phyloP scores from a whole-genome alignment of 2,329 filamentous ascomycete genomes.

The Hirsutella rhossiliensis region DNA sequence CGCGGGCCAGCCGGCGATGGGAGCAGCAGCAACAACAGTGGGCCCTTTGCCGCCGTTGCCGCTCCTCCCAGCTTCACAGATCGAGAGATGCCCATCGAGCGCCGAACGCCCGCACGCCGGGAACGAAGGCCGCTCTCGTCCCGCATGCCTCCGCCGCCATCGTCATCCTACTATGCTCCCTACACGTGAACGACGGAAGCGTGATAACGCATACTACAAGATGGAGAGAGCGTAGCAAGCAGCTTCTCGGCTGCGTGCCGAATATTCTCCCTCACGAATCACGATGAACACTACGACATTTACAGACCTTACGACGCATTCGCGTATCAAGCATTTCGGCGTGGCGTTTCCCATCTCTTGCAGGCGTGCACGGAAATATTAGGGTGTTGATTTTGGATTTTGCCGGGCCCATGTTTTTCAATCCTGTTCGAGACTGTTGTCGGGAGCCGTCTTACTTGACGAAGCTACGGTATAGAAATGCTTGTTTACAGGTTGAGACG shows the following conservation, averaged over 20 bases:
- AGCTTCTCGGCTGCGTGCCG: not conserved
- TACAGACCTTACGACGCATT: no score
- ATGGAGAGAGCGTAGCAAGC: not conserved
- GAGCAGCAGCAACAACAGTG: slow-evolving; percentile 12
- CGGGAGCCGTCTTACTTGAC: no score
- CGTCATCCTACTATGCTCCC: slow-evolving; percentile 1
- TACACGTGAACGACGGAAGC: not conserved
- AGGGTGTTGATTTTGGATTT: no score
- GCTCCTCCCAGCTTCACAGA: slow-evolving; percentile 10
- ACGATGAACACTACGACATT: no score
- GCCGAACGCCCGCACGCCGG: not conserved
- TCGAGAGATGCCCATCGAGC: slow-evolving; percentile 6
- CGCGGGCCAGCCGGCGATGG: slow-evolving; percentile 20
- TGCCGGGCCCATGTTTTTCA: no score
- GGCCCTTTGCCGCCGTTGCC: slow-evolving; percentile 1
- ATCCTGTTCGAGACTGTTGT: no score
- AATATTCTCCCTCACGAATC: not conserved
- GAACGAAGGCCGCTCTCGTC: slow-evolving; percentile 1
- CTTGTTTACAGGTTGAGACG: no score
- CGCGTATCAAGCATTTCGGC: no score
- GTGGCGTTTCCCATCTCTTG: no score
- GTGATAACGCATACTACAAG: no score
- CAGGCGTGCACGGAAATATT: no score
- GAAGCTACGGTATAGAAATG: no score
- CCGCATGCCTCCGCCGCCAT: not conserved